Evolutionary conservation across 176 grass and related monocot genomes (phyloP), one percentile per base, ranked within the genome.

Genomic region (Chloris gayana): DNA sequence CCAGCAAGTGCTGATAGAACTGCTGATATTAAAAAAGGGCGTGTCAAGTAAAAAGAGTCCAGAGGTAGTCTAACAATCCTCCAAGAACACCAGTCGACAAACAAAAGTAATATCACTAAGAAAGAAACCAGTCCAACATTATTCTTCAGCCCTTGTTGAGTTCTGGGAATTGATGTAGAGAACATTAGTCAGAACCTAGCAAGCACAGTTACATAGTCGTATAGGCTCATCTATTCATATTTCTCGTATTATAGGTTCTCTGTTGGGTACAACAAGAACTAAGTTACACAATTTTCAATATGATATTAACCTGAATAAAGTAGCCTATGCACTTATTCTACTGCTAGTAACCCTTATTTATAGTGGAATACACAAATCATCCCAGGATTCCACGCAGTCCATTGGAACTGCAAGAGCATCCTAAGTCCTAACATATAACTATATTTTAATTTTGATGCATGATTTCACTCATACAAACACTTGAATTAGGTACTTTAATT

Each of bases 61-160:
- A 98, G 84, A 56, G 96, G 96, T 76, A 95, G 86, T 80, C 92
- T 95, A 82, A 89, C 76, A 93, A 98, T 95, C 80, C 85, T 77
- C 96, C 96, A 98, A 35, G 96, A 93, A 89, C 90, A 93, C 90
- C 88, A 98, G 86, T 98, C 90, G 62, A 95, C 87, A 82, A 88
- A 94, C 50, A 98, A 86, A 89, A 98, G 88, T 80, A 93, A 83
- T 24, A 84, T 70, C 29, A 67, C 67, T 80, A 94, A 75, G 87
- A 91, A 94, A 78, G 77, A 64, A 78, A 87, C 68, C 82, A 94
- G 93, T 42, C 89, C 78, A 83, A 91, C 47, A 79, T 85, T 92
- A 87, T 92, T 92, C 78, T 87, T 84, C 83, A 94, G 83, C 42
- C 95, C 92, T 84, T 83, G 77, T 87, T 33, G 80, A 73, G 88